A percentile compares a stretch with the other conserved stretches of the same genome.
phyloP scores from a whole-genome alignment of 2,329 filamentous ascomycete species.

The Aureobasidium subglaciale region DNA sequence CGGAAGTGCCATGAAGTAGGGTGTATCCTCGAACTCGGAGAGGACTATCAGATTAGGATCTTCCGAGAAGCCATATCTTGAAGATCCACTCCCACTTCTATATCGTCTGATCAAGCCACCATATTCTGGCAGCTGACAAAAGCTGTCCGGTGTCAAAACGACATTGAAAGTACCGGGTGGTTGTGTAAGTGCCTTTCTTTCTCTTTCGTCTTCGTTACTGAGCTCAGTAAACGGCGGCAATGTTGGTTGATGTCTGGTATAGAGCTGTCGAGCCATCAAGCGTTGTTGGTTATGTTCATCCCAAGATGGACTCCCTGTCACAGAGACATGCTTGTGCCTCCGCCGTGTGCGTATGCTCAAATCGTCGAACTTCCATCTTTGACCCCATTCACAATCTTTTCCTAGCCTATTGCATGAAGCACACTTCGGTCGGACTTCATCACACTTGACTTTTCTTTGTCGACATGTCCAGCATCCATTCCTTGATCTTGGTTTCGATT shows the following conservation, averaged over 20 bases:
- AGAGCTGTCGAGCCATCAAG: neutral
- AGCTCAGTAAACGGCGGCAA: slow-evolving; percentile 47
- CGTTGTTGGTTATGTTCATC: slow-evolving; percentile 48
- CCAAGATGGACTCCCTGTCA: slow-evolving; percentile 46
- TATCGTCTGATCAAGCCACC: slow-evolving; percentile 18
- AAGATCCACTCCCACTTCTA: neutral
- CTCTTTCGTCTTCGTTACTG: slow-evolving; percentile 50
- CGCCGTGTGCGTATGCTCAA: slow-evolving; percentile 25
- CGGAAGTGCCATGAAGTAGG: slow-evolving; percentile 9
- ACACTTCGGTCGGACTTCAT: slow-evolving; percentile 48
- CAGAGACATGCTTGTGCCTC: slow-evolving; percentile 38
- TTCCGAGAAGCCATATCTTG: neutral
- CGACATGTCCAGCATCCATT: slow-evolving; percentile 13
- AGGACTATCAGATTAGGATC: slow-evolving; percentile 8
- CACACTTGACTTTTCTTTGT: slow-evolving; percentile 43
- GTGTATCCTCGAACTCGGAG: slow-evolving; percentile 13
- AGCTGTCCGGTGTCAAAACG: slow-evolving; percentile 48
- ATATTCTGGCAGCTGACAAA: slow-evolving; percentile 47
- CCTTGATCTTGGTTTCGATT: slow-evolving; percentile 10
- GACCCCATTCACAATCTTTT: slow-evolving; percentile 51
- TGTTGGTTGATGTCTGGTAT: slow-evolving; percentile 23
- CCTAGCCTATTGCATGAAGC: slow-evolving; percentile 51
- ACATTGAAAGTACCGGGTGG: slow-evolving; percentile 51
- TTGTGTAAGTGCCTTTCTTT: slow-evolving; percentile 47
- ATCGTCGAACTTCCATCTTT: slow-evolving; percentile 38